These are phyloP conservation scores for Globisporangium paroecandrum DNA, from an alignment of 352 stramenopile genomes.

Conservation along the genomic window DNA sequence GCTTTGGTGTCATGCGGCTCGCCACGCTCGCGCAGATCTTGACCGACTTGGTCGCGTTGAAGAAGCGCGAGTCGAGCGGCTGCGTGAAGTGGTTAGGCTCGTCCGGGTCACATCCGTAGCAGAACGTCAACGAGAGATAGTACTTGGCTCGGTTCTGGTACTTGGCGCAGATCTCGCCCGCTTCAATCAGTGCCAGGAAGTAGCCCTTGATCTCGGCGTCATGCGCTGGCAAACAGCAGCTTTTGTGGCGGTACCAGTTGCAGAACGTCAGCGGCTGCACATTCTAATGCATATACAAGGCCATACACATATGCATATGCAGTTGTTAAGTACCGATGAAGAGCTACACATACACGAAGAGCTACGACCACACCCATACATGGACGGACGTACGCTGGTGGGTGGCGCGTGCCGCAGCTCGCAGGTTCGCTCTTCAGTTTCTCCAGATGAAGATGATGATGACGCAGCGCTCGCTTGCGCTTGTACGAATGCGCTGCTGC, in stretches of 20 bases:
- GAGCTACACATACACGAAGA: neutral
- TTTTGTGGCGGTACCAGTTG: neutral
- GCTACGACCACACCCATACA: neutral
- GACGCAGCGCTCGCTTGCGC: neutral
- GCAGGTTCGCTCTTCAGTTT: neutral
- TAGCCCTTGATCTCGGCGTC: neutral
- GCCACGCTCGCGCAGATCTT: neutral
- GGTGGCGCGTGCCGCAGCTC: neutral
- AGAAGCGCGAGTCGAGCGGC: neutral
- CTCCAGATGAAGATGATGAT: neutral
- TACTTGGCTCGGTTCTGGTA: neutral
- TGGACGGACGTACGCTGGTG: neutral
- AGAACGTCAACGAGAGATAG: neutral
- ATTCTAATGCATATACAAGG: neutral
- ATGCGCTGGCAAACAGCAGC: neutral
- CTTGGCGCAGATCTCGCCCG: neutral
- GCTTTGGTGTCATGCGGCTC: neutral
- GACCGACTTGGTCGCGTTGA: neutral
- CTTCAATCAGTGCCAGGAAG: neutral
- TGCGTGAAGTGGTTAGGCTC: neutral
- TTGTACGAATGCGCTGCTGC: neutral
- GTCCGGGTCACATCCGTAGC: neutral
- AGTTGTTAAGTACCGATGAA: neutral
- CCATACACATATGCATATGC: neutral
- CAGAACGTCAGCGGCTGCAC: neutral